Conservation (phyloP, 352 stramenopile species). For the Pythium rhizo-oryzae region DNA sequence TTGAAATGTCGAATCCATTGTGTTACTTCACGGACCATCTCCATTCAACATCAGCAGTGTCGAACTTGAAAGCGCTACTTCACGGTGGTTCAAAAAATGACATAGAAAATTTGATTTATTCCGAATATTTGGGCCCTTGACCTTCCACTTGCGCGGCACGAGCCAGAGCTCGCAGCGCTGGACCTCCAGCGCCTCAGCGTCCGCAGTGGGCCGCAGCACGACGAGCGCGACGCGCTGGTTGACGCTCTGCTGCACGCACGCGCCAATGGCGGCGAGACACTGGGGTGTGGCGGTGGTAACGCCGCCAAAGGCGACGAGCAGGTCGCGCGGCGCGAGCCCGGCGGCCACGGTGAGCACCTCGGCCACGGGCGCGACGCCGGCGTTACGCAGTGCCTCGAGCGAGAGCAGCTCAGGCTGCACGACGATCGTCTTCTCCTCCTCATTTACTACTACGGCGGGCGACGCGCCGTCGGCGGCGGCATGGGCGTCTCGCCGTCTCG, state of each 20-base stretch:
- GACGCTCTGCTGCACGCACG: slow-evolving; percentile 51
- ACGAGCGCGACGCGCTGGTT: slow-evolving; percentile 38
- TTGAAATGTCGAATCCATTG: too few species aligned
- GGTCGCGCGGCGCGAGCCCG: slow-evolving; percentile 40
- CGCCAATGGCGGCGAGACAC: slow-evolving; percentile 52
- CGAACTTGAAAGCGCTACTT: too few species aligned
- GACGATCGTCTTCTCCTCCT: background rate
- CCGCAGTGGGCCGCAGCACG: slow-evolving; percentile 36
- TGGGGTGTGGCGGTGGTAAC: slow-evolving; percentile 49
- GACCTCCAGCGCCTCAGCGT: background rate
- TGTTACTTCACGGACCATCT: too few species aligned
- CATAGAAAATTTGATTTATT: too few species aligned
- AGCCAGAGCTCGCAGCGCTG: slow-evolving; percentile 21
- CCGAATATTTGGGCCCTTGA: too few species aligned
- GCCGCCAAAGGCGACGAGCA: slow-evolving; percentile 56
- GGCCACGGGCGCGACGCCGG: slow-evolving; percentile 40
- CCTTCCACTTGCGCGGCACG: slow-evolving; percentile 56
- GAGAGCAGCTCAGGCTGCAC: slow-evolving; percentile 11
- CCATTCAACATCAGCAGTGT: too few species aligned
- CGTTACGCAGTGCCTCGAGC: background rate
- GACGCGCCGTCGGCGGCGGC: too few species aligned
- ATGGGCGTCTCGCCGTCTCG: too few species aligned
- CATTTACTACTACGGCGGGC: too few species aligned
- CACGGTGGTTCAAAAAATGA: too few species aligned
- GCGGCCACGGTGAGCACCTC: slow-evolving; percentile 46